Percentiles rank a stretch among this genome's conserved stretches.
Evolutionary conservation across 495 filamentous ascomycete genomes (phyloP).

Genomic region (Trichocladium antarcticum): DNA sequence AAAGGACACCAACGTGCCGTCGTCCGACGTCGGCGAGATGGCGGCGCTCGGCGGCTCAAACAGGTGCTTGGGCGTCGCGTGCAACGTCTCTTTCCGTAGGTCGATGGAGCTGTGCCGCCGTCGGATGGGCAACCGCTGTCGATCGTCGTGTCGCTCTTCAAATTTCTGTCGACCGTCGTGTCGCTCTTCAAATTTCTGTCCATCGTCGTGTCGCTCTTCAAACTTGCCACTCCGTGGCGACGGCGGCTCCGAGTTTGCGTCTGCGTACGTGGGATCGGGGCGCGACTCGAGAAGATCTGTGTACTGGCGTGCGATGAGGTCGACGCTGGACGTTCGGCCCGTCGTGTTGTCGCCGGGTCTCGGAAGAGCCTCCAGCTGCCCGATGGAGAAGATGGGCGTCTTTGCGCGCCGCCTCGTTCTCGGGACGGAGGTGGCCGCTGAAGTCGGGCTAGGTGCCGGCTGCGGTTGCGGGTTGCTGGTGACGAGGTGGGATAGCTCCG

Average conservation of each 20-base stretch:
- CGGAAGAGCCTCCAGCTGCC: constrained; percentile 28
- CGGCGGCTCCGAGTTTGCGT: constrained; percentile 19
- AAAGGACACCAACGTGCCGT: constrained; percentile 34
- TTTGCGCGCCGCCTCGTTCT: constrained; percentile 32
- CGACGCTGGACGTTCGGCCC: constrained; percentile 27
- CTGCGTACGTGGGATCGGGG: constrained; percentile 9
- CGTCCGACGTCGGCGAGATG: constrained; percentile 31
- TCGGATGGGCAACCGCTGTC: neutral
- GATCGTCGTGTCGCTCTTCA: neutral
- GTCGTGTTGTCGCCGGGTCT: constrained; percentile 18
- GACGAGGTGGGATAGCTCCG: constrained; percentile 32
- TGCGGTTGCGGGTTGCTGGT: constrained; percentile 15
- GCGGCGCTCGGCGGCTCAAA: neutral
- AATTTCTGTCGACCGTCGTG: neutral
- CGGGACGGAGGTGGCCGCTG: constrained; percentile 5
- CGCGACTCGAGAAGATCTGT: constrained; percentile 31
- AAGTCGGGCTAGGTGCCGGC: constrained; percentile 13
- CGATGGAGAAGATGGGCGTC: constrained; percentile 34
- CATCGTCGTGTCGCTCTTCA: neutral
- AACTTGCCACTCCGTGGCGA: constrained; percentile 6
- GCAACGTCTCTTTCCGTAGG: no score
- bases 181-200: neutral
- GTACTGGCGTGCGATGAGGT: constrained; percentile 39
- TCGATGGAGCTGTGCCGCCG: constrained; percentile 10
- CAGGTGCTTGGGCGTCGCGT: neutral